Base-by-base conservation (phyloP, 2,329 filamentous ascomycete genomes). In the Tolypocladium guangdongense region DNA sequence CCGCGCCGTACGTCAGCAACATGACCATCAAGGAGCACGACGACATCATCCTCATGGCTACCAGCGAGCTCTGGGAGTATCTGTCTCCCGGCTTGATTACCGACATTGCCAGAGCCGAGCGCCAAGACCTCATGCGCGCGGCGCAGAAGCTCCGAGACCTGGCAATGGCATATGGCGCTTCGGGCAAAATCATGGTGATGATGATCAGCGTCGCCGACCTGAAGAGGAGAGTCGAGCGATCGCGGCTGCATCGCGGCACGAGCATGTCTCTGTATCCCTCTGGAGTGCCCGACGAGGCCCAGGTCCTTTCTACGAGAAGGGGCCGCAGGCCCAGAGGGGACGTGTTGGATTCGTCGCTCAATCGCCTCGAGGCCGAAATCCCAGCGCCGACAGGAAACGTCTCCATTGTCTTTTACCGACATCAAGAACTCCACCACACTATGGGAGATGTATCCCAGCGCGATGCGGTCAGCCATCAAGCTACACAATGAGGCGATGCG, bases 121-220 rank as follows among this genome's bases (percentile, higher is more conserved):
- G 90, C 7, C 81, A 82, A 47, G 92, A 99, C 66, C 77, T 96
- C 46, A 99, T 99, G 93, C 82, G 89, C 52, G 93, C 92, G 18
- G 87, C 93, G 4, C 92, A 97, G 67, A 96, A 95, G 71, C 79
- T 99, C 35, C 84, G 93, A 55, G 93, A 99, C 72, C 76, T 97
- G 52, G 93, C 93, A 43, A 96, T 99, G 66, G 90, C 92, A 1
- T 97, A 96, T 67, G 93, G 93, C 52, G 89, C 92, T 14, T 91
- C 85, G 1, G 87, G 86, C 64, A 99, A 99, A 73, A 88, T 97
- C 58, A 97, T 97, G 91, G 90, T 99, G 46, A 97, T 97, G 92
- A 89, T 99, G 76, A 84, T 99, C 52, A 92, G 91, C 53, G 87
- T 99, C 38, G 86, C 87, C 53, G 91, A 97, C 64, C 74, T 99